Evolutionary conservation across 352 stramenopile species (phyloP), one percentile per base, ranked within the genome.

Genomic region (Phytophthora colocasiae): DNA sequence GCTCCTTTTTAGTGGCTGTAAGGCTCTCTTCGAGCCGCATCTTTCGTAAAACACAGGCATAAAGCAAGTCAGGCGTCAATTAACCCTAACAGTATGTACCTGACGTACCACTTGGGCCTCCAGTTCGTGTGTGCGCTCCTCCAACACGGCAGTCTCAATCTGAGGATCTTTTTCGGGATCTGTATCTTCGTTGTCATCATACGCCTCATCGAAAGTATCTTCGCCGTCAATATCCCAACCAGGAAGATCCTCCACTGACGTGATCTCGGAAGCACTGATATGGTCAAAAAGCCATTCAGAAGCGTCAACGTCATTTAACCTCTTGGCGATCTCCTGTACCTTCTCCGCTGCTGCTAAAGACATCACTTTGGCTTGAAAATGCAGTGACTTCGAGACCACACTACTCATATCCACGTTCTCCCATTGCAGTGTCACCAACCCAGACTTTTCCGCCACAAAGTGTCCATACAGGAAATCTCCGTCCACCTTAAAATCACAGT

Each of bases 371-470:
- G 73, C 67, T 31, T 81, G 69, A 32, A 85, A 80, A 15, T 26
- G 39, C 31, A 89, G 47, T 34, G 57, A 27, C 63, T 83, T 87
- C 17, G 78, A 84, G 39, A 81, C 29, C 5, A 89, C 75, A 56
- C 73, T 83, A 11, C 49, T 69, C 41, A 61, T 76, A 57, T 84
- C 73, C 6, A 58, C 40, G 41, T 87, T 86, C 36, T 75, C 62
- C 80, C 80, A 89, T 55, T 75, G 41, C 32, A 89, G 38, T 26
- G 65, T 73, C 34, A 84, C 34, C 0, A 59, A 34, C 0, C 76
- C 78, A 40, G 19, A 52, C 22, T 52, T 58, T 22, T 59, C 12
- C 17, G 62, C 36, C 6, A 80, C 50, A 58, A 59, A 77, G 14
- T 77, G 66, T 9, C 78, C 78, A 52, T 76, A 80, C 17, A 73